Evolutionary conservation across 75 land plant genomes (phyloP), one percentile per base, ranked within the genome.

Genomic region (Selaginella moellendorffii): DNA sequence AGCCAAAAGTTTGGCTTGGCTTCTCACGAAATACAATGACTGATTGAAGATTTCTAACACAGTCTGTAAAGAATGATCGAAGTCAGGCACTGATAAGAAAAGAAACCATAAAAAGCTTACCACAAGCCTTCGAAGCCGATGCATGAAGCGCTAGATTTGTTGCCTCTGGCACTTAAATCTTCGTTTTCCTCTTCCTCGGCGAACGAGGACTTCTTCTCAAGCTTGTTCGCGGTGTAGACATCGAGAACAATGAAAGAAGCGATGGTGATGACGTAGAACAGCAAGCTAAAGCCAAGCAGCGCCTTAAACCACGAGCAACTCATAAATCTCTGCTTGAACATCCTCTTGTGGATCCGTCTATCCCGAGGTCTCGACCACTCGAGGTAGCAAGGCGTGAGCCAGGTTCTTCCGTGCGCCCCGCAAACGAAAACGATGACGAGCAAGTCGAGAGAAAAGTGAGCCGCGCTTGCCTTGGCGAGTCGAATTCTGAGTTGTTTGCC

Each of bases 321-420:
- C 21, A 56, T 21, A 25, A 56, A 56, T 19, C n/a, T 56, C 24
- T 19, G 59, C 21, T 19, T 19, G n/a, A 56, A 56, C 59, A 56
- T 19, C 59, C 21, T 24, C 24, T 56, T 56, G 21, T 56, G 46
- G 5, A 36, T 56, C 59, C 24, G 5, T 8, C 24, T 21, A 21
- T 56, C 59, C 9, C 8, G 5, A 5, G 8, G n/a, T 21, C 24
- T 8, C 24, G 59, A 19, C 59, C 59, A 56, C n/a, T 56, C 23
- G 17, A 56, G 59, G n/a, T 56, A 56, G n/a, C 59, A 56, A 2
- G 59, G 59, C 19, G 59, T 56, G 2, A 56, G 21, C 59, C 59
- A 56, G 5, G 19, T n/a, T 19, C 59, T 56, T 19, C 59, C 24
- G n/a, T 56, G 59, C 5, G n/a, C 21, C n/a, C 59, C 59, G n/a